Evolutionary conservation across 306 rosid genomes (phyloP).

Genomic region (Oxytropis ochrocephala): DNA sequence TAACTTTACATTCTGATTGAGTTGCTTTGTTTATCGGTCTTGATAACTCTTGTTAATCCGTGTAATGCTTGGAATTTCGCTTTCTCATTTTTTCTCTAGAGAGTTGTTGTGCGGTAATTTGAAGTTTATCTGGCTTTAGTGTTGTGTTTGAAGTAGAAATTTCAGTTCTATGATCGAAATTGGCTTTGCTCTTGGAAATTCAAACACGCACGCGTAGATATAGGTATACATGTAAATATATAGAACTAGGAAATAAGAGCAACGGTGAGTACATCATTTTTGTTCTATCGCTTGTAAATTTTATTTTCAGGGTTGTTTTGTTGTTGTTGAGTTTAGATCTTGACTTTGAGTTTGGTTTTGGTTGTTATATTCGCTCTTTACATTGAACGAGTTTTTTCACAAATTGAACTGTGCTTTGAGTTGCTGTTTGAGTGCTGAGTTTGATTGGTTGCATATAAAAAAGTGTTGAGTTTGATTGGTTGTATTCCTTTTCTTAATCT

Average conservation of each 20-base stretch:
- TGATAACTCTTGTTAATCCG: neutral
- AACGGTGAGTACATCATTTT: neutral
- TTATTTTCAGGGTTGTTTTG: neutral
- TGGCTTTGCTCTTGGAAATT: neutral
- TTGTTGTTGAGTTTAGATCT: constrained; percentile 15
- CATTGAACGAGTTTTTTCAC: neutral
- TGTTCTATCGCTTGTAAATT: neutral
- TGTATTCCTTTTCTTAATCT: constrained; percentile 5
- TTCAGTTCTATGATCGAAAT: constrained; percentile 7
- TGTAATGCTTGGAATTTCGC: neutral
- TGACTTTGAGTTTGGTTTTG: constrained; percentile 6
- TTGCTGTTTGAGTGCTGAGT: neutral
- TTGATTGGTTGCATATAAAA: neutral
- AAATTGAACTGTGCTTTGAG: neutral
- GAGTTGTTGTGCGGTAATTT: constrained; percentile 10
- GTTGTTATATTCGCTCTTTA: neutral
- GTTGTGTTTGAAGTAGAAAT: constrained; percentile 7
- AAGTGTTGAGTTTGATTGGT: constrained; percentile 11
- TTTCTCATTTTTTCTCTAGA: neutral
- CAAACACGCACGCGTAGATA: neutral
- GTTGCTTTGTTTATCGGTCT: neutral
- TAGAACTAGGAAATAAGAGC: neutral
- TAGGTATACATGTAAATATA: neutral
- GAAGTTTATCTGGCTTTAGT: neutral
- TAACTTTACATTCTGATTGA: neutral